Conservation (phyloP, 2,329 filamentous ascomycete genomes). For the Lachnellula willkommii region DNA sequence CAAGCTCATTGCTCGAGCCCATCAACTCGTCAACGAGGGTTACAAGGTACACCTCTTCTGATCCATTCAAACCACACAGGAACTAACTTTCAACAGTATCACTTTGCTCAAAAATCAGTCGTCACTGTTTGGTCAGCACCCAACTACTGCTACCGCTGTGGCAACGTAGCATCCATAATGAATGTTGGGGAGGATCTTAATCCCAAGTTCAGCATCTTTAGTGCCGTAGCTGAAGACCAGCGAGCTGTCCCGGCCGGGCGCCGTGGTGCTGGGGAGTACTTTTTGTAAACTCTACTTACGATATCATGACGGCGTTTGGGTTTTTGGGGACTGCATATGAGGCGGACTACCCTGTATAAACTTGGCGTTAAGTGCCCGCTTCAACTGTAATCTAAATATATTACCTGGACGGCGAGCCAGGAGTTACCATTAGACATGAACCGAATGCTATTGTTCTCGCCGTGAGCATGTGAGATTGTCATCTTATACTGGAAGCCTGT, state of each 20-base stretch:
- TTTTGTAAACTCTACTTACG: conserved; percentile 39
- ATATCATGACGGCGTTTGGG: not conserved
- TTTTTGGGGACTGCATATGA: not conserved
- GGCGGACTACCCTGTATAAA: not conserved
- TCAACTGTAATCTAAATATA: conserved; percentile 1
- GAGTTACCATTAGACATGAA: not conserved
- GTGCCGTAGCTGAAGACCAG: conserved; percentile 79
- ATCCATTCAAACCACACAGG: not conserved
- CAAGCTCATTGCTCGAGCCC: conserved; percentile 65
- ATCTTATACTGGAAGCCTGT: no score
- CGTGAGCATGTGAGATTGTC: no score
- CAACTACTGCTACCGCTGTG: conserved; percentile 44
- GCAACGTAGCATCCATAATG: conserved; percentile 71
- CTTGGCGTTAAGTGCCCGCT: not conserved
- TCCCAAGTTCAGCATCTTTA: conserved; percentile 89
- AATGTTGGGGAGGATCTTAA: conserved; percentile 79
- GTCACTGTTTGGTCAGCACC: conserved; percentile 64
- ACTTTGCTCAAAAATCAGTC: conserved; percentile 91
- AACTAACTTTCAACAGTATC: conserved; percentile 55
- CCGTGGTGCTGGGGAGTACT: conserved; percentile 64
- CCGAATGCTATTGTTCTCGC: no score
- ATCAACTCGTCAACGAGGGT: conserved; percentile 72
- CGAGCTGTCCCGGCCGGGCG: conserved; percentile 71
- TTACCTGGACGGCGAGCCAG: not conserved
- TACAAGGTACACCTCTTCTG: conserved; percentile 51